phyloP scores from a whole-genome alignment of 208 protist genomes.

The Novymonas esmeraldas region DNA sequence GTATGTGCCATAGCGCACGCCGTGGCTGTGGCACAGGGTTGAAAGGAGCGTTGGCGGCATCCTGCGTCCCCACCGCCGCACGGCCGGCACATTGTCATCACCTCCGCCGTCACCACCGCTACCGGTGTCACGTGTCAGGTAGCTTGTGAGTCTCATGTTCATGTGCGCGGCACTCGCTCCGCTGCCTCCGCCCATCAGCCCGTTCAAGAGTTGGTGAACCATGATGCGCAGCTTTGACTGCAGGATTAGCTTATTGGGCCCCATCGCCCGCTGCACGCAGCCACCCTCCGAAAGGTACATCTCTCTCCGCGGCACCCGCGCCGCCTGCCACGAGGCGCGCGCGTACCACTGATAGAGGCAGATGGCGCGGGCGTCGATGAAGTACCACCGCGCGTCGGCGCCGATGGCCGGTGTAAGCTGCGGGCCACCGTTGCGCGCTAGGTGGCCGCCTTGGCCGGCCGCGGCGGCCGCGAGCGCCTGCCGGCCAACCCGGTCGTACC shows the following conservation, averaged over 20 bases:
- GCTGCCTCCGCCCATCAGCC: conserved; percentile 9
- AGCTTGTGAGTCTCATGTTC: conserved; percentile 3
- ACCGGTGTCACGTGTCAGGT: neutral
- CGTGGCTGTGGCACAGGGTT: conserved; percentile 48
- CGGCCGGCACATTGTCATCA: no score
- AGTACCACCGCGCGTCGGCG: conserved; percentile 57
- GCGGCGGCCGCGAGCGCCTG: conserved; percentile 13
- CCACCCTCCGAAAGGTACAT: conserved; percentile 37
- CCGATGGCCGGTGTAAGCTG: conserved; percentile 36
- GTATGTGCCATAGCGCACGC: conserved; percentile 51
- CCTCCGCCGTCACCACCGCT: neutral
- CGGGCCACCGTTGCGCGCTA: conserved; percentile 13
- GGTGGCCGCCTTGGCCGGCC: conserved; percentile 11
- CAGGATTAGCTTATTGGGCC: conserved; percentile 50
- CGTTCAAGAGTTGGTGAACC: conserved; percentile 45
- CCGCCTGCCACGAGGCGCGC: conserved; percentile 30
- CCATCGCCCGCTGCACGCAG: conserved; percentile 29
- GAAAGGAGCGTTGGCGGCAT: conserved; percentile 43
- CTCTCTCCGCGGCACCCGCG: conserved; percentile 42
- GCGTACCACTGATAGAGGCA: conserved; percentile 40
- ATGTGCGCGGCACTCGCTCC: neutral
- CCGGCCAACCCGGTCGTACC: conserved; percentile 9
- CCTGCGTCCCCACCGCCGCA: conserved; percentile 1
- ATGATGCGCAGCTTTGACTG: conserved; percentile 52
- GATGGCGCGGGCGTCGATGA: conserved; percentile 48